Evolutionary conservation across 306 rosid species (phyloP).

Genomic region (Medicago truncatula): MtrunA17r5.0-ANR NC_053046.1:30379501-30380000

Average conservation of each 20-base stretch:
- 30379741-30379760: background rate
- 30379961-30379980: background rate
- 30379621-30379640: constrained; percentile 24
- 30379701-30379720: too few relatives aligned
- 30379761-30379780: background rate
- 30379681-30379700: too few relatives aligned
- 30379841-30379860: background rate
- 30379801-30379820: background rate
- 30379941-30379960: background rate
- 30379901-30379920: constrained; percentile 7
- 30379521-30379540: constrained; percentile 1
- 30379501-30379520: constrained; percentile 5
- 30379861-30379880: background rate
- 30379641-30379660: constrained; percentile 9
- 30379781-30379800: background rate
- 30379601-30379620: constrained; percentile 36
- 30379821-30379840: background rate
- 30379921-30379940: constrained; percentile 12
- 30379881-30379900: background rate
- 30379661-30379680: background rate
- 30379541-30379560: constrained; percentile 11
- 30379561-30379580: background rate
- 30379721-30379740: too few relatives aligned
- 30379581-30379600: constrained; percentile 22
- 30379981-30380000: constrained; percentile 16